Conservation (phyloP, 441 rosid species). For the Sinapis alba region DNA sequence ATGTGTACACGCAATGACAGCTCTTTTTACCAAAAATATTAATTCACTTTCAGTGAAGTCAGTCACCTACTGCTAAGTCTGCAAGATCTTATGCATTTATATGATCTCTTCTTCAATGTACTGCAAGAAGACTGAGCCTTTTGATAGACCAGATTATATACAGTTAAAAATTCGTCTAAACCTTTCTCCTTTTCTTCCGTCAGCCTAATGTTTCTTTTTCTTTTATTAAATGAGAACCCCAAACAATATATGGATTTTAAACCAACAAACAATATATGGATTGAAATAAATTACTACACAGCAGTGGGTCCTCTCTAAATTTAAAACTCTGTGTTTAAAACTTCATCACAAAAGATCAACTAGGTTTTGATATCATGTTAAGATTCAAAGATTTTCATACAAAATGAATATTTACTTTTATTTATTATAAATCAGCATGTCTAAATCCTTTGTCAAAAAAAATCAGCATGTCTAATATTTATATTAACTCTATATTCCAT, state of each 20-base stretch:
- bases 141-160: neutral
- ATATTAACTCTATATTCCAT: neutral
- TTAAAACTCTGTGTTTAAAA: too few relatives aligned
- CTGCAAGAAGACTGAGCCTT: neutral
- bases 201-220: neutral
- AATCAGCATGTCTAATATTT: neutral
- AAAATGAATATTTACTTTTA: too few relatives aligned
- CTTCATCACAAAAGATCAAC: neutral
- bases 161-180: neutral
- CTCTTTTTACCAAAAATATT: slow-evolving; percentile 27
- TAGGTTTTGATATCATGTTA: neutral
- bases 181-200: neutral
- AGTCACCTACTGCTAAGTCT: slow-evolving; percentile 29
- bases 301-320: too few relatives aligned
- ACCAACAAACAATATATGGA: neutral
- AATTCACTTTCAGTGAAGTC: slow-evolving; percentile 30
- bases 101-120: slow-evolving; percentile 5
- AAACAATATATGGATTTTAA: neutral
- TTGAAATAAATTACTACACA: neutral
- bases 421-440: too few relatives aligned
- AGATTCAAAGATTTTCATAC: neutral
- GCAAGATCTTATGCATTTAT: slow-evolving; percentile 18
- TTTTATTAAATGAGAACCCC: neutral
- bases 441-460: too few relatives aligned
- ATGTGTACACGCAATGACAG: slow-evolving; percentile 35